A percentile compares a stretch with the other conserved stretches of the same genome.
Conservation (phyloP, 2,329 filamentous ascomycete genomes). For the Claviceps sp. region DNA sequence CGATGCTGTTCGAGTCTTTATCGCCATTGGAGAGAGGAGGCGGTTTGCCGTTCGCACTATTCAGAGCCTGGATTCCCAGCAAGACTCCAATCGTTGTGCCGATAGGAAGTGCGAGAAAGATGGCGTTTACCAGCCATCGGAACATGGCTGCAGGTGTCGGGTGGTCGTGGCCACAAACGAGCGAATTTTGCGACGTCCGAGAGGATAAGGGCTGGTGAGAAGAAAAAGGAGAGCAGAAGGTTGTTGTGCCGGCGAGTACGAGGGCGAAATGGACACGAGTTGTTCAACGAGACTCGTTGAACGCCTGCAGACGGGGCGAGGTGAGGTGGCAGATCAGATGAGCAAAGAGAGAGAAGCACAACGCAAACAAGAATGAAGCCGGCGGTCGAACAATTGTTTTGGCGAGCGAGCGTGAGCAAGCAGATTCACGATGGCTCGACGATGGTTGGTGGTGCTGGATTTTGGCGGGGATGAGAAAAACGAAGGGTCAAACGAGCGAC, state of each 20-base stretch:
- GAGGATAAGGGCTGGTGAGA: not conserved
- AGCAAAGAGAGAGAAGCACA: too few relatives aligned
- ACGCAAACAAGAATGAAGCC: too few relatives aligned
- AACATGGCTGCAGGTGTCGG: conserved; percentile 19
- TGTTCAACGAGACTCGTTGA: not conserved
- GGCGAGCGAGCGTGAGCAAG: too few relatives aligned
- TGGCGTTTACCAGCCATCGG: conserved; percentile 34
- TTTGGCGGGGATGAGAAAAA: too few relatives aligned
- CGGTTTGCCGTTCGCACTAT: conserved; percentile 26
- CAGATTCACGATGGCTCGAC: too few relatives aligned
- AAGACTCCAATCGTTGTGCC: conserved; percentile 35
- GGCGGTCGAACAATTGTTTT: too few relatives aligned
- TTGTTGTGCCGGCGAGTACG: not conserved
- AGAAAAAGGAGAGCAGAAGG: not conserved
- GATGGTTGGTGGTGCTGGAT: too few relatives aligned
- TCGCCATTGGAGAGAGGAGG: conserved; percentile 26
- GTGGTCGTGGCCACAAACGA: not conserved
- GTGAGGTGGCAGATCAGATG: too few relatives aligned
- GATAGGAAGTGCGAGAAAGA: conserved; percentile 35
- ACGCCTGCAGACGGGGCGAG: not conserved
- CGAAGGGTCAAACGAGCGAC: too few relatives aligned
- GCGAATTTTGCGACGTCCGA: not conserved
- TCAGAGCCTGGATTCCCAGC: conserved; percentile 32
- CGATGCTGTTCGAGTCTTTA: conserved; percentile 4
- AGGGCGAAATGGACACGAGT: not conserved